Percentiles rank a stretch among this genome's conserved stretches.
Evolutionary conservation across 2,329 filamentous ascomycete species (phyloP).

Genomic region (Cytospora piceae): DNA sequence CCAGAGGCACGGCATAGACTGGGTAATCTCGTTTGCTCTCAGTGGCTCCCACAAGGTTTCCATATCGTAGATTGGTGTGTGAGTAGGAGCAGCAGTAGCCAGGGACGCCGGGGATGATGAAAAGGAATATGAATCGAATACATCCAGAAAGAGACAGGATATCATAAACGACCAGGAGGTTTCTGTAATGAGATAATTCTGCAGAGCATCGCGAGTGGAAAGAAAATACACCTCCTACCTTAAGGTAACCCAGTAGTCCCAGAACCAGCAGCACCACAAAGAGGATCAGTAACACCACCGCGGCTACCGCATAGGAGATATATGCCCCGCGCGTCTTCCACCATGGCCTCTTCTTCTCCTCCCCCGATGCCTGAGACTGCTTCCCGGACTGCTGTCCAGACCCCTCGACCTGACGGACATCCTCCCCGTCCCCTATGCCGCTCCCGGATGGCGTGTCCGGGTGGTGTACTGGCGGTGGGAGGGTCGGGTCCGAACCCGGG

Average conservation of each 20-base stretch:
- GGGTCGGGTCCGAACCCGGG: constrained; percentile 15
- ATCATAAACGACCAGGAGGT: constrained; percentile 10
- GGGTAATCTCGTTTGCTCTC: too few relatives aligned
- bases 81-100: constrained; percentile 15
- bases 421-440: constrained; percentile 15
- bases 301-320: constrained; percentile 15
- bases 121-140: constrained; percentile 8
- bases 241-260: constrained; percentile 30
- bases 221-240: constrained; percentile 24
- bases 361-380: neutral
- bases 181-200: too few relatives aligned
- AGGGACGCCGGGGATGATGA: constrained; percentile 1
- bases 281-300: constrained; percentile 21
- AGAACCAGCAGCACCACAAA: constrained; percentile 29
- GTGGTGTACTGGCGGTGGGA: neutral
- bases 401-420: constrained; percentile 9
- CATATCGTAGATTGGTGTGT: constrained; percentile 11
- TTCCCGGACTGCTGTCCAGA: neutral
- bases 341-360: constrained; percentile 21
- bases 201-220: constrained; percentile 9
- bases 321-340: constrained; percentile 27
- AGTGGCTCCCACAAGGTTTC: constrained; percentile 22
- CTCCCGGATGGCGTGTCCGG: neutral
- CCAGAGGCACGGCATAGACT: too few relatives aligned
- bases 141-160: constrained; percentile 20